These are phyloP conservation scores for Glarea lozoyensis DNA, from an alignment of 495 filamentous ascomycete species.

Conservation along the genomic window DNA sequence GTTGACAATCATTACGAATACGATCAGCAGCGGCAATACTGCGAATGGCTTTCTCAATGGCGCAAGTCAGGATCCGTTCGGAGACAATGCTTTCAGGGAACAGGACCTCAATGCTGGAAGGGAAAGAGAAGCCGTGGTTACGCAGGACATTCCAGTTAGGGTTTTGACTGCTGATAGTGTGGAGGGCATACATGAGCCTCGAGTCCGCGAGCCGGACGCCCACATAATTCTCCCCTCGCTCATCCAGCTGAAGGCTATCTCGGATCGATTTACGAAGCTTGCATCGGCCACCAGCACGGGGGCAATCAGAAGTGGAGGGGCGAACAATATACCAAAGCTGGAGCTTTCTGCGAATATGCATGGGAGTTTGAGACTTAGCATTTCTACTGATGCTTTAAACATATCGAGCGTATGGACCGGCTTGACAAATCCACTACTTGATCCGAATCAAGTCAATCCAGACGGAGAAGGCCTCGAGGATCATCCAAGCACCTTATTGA, in stretches of 20 bases:
- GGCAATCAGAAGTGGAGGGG: constrained; percentile 18
- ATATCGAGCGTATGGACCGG: constrained; percentile 77
- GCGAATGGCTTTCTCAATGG: constrained; percentile 19
- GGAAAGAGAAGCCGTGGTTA: constrained; percentile 78
- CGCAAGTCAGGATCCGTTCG: constrained; percentile 29
- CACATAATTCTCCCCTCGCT: constrained; percentile 84
- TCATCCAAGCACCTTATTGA: constrained; percentile 68
- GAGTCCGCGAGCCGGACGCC: constrained; percentile 84
- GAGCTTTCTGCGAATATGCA: constrained; percentile 85
- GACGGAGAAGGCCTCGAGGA: constrained; percentile 54
- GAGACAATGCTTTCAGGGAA: constrained; percentile 30
- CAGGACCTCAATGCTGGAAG: constrained; percentile 41
- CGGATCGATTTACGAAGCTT: constrained; percentile 87
- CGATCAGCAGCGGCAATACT: constrained; percentile 23
- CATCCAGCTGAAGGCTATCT: constrained; percentile 78
- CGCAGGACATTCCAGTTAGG: constrained; percentile 92
- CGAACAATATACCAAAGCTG: constrained; percentile 48
- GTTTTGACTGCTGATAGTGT: constrained; percentile 74
- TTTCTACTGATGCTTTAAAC: constrained; percentile 68
- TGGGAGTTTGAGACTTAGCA: constrained; percentile 66
- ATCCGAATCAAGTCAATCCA: constrained; percentile 57
- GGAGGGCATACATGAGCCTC: constrained; percentile 80
- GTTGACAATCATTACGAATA: constrained; percentile 70
- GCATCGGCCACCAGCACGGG: constrained; percentile 30
- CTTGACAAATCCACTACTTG: constrained; percentile 74